Percentiles rank a stretch among this genome's conserved stretches.
phyloP scores from a whole-genome alignment of 140 eudicot species.

The Stevia rebaudiana region DNA sequence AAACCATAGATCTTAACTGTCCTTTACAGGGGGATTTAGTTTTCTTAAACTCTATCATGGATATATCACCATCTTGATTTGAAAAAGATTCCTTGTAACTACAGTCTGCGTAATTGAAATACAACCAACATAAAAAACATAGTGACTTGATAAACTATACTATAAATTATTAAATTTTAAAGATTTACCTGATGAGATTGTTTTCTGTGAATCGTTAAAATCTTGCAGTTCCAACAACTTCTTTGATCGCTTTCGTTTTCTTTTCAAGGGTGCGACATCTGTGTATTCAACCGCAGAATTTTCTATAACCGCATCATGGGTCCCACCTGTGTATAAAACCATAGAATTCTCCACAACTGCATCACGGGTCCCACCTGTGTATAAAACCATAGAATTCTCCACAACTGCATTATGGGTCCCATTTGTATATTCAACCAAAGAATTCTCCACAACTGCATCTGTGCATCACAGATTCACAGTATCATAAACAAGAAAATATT shows the following conservation, averaged over 20 bases:
- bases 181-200: conserved; percentile 38
- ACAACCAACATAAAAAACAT: not conserved
- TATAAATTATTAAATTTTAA: conserved; percentile 12
- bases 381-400: not conserved
- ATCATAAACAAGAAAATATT: not conserved
- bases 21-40: not conserved
- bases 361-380: not conserved
- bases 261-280: conserved; percentile 29
- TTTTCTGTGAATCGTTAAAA: conserved; percentile 41
- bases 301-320: conserved; percentile 10
- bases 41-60: conserved; percentile 6
- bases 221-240: conserved; percentile 55
- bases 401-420: not conserved
- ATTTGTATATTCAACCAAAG: not conserved
- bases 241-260: conserved; percentile 67
- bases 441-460: not conserved
- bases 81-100: conserved; percentile 8
- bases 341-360: conserved; percentile 41
- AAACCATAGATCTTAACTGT: conserved; percentile 8
- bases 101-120: conserved; percentile 15
- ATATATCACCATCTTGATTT: not conserved
- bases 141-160: not conserved
- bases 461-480: too few species aligned
- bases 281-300: not conserved
- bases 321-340: conserved; percentile 54